A percentile compares a stretch with the other conserved stretches of the same genome.
phyloP scores from a whole-genome alignment of 345 rosid genomes.

The Carallia brachiata region DNA sequence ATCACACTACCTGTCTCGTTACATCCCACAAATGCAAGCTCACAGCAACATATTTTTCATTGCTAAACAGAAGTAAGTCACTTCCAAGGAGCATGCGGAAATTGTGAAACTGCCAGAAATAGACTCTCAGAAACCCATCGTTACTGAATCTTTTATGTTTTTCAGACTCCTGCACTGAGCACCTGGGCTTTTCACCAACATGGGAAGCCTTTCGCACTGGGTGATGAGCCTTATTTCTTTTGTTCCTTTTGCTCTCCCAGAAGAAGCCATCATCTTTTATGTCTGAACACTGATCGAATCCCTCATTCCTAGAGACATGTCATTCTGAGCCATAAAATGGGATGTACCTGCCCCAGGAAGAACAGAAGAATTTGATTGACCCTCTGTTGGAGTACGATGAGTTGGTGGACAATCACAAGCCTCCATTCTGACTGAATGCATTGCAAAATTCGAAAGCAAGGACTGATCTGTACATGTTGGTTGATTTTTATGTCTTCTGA shows the following conservation, averaged over 20 bases:
- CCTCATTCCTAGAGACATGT: constrained; percentile 40
- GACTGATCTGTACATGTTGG: constrained; percentile 82
- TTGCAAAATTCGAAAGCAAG: constrained; percentile 86
- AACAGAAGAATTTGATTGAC: constrained; percentile 52
- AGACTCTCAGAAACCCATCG: constrained; percentile 76
- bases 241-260: constrained; percentile 55
- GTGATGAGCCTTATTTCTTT: constrained; percentile 49
- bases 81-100: constrained; percentile 94
- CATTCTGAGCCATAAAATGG: constrained; percentile 42
- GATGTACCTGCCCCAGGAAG: constrained; percentile 52
- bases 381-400: constrained; percentile 46
- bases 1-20: constrained; percentile 59
- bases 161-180: constrained; percentile 78
- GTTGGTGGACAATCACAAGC: constrained; percentile 94
- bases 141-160: constrained; percentile 60
- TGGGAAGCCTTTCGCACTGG: constrained; percentile 57
- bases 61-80: constrained; percentile 89
- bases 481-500: constrained; percentile 71
- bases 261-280: constrained; percentile 50
- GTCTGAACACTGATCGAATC: constrained; percentile 34
- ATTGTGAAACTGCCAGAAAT: constrained; percentile 97
- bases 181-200: constrained; percentile 68
- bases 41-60: constrained; percentile 89
- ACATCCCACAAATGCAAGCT: constrained; percentile 95
- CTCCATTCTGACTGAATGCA: constrained; percentile 98